These are phyloP conservation scores for Cubamyces lactineus DNA, from an alignment of 768 basidiomycete genomes.

Conservation along the genomic window DNA sequence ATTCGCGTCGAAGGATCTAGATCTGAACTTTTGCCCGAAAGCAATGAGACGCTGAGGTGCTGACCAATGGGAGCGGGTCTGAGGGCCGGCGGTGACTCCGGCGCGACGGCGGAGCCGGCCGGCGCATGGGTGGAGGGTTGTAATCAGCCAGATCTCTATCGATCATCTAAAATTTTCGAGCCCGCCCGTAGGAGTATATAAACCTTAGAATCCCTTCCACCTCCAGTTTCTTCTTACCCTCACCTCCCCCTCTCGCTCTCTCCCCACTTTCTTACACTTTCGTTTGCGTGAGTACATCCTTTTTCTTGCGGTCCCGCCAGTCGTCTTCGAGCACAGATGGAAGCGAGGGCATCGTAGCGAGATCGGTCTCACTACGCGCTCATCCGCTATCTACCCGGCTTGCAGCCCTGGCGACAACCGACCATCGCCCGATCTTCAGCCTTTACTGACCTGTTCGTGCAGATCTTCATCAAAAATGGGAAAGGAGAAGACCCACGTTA, in stretches of 20 bases:
- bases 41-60: background rate
- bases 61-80: background rate
- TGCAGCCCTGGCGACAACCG: constrained; percentile 32
- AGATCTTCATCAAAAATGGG: constrained; percentile 73
- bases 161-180: constrained; percentile 37
- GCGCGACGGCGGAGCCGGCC: constrained; percentile 27
- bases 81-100: constrained; percentile 24
- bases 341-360: background rate
- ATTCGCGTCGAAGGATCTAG: constrained; percentile 8
- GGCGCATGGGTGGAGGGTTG: constrained; percentile 27
- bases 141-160: constrained; percentile 32
- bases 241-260: constrained; percentile 50
- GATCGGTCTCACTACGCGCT: constrained; percentile 17
- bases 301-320: background rate
- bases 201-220: constrained; percentile 35
- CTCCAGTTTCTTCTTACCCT: constrained; percentile 40
- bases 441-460: constrained; percentile 38
- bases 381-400: constrained; percentile 23
- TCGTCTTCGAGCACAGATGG: constrained; percentile 2
- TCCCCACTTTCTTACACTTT: constrained; percentile 43
- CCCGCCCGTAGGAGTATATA: constrained; percentile 35
- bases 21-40: constrained; percentile 14
- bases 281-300: constrained; percentile 44
- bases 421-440: constrained; percentile 29
- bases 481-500: constrained; percentile 96